Evolutionary conservation across 2,329 filamentous ascomycete genomes (phyloP).

Genomic region (Venturiaceae sp.): DNA sequence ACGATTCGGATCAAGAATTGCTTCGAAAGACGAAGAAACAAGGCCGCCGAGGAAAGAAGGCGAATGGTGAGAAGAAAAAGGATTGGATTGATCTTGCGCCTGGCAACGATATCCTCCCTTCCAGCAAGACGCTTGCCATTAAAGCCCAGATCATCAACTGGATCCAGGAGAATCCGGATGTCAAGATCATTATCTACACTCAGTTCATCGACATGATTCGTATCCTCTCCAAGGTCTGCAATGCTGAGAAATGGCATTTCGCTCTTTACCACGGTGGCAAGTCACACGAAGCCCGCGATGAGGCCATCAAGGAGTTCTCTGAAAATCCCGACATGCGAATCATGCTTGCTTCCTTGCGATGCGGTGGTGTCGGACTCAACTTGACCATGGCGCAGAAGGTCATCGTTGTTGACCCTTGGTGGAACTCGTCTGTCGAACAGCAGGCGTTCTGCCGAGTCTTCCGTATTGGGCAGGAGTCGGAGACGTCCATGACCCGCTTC

Average conservation of each 20-base stretch:
- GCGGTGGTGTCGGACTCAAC: slow-evolving; percentile 49
- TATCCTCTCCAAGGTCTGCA: slow-evolving; percentile 42
- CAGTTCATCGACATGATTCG: slow-evolving; percentile 46
- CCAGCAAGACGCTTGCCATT: slow-evolving; percentile 34
- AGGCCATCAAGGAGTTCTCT: slow-evolving; percentile 37
- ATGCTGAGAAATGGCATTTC: slow-evolving; percentile 37
- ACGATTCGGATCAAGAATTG: slow-evolving; percentile 11
- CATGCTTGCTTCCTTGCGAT: slow-evolving; percentile 46
- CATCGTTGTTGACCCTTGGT: slow-evolving; percentile 43
- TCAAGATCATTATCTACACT: slow-evolving; percentile 52
- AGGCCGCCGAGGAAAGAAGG: slow-evolving; percentile 9
- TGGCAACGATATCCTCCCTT: slow-evolving; percentile 26
- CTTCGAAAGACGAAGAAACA: slow-evolving; percentile 18
- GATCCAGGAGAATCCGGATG: slow-evolving; percentile 30
- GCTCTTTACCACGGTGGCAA: slow-evolving; percentile 43
- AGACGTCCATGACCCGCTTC: slow-evolving; percentile 50
- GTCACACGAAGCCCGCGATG: slow-evolving; percentile 31
- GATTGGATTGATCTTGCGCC: slow-evolving; percentile 20
- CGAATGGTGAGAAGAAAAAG: slow-evolving; percentile 11
- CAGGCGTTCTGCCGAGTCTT: slow-evolving; percentile 56
- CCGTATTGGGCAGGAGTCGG: slow-evolving; percentile 53
- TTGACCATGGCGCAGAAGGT: slow-evolving; percentile 44
- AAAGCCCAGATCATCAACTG: slow-evolving; percentile 37
- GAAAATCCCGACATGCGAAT: slow-evolving; percentile 30
- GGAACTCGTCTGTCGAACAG: slow-evolving; percentile 51